Evolutionary conservation across 441 rosid genomes (phyloP), one percentile per base, ranked within the genome.

Genomic region (Euphorbia schlechtendalii): DNA sequence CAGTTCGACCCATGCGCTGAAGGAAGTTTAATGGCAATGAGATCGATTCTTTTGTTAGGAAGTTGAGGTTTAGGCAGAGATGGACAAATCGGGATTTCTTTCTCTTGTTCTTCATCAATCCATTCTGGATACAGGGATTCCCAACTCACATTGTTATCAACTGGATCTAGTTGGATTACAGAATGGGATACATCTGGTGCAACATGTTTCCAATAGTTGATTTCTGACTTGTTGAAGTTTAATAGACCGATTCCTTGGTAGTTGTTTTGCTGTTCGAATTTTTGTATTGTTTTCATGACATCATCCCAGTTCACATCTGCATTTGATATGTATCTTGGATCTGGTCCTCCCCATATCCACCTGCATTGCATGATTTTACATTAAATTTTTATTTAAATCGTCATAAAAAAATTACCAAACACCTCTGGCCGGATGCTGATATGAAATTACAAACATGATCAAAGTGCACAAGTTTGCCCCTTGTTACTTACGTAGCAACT

Each of bases 91-190:
- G 93, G 98, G n/a, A 89, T 88, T 12, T 89, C 85, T 56, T 59
- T 70, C 71, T 89, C 96, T 79, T 92, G 93, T 70, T 89, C 96
- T 80, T 92, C 98, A 32, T 92, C 98, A 18, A 92, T 89, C 98
- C 96, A 92, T 79, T 89, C 96, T 0, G 93, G 98, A 59, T 86
- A 89, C 20, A 92, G 75, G 3, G 93, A 66, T 68, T 87, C 89
- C 96, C 96, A 92, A n/a, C 95, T 89, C 18, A 86, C 63, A 45
- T 85, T 82, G 30, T 59, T 73, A 15, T 77, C 87, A 7, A 86
- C 90, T 59, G 78, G 62, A 45, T 87, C 82, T 12, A 92, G 54
- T 38, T 73, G 61, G 59, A 90, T 73, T 22, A 60, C 71, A 43
- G 71, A 46, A 24, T 81, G 83, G 10, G 66, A 72, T 18, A 78